phyloP scores from a whole-genome alignment of 2,329 filamentous ascomycete species.

The Aspergillus latus region DNA sequence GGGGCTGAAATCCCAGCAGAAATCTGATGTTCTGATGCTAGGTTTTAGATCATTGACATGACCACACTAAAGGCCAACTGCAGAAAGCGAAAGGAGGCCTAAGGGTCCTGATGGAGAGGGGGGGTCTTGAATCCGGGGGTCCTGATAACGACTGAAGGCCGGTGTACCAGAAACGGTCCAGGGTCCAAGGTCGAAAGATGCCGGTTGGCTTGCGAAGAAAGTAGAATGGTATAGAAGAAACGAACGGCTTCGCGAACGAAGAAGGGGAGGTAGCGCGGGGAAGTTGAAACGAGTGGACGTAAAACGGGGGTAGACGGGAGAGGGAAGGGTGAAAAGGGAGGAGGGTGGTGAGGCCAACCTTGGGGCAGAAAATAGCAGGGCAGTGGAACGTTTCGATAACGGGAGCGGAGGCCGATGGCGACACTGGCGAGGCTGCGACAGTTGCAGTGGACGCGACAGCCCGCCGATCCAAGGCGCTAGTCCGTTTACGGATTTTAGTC shows the following conservation, averaged over 20 bases:
- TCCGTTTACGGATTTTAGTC: neutral
- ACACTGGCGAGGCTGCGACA: neutral
- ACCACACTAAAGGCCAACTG: conserved; percentile 20
- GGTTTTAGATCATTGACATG: conserved; percentile 32
- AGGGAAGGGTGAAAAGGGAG: conserved; percentile 4
- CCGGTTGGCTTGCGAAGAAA: neutral
- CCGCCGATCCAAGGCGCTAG: conserved; percentile 16
- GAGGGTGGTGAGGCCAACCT: conserved; percentile 6
- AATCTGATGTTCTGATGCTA: conserved; percentile 9
- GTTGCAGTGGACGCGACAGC: conserved; percentile 21
- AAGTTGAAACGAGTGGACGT: conserved; percentile 17
- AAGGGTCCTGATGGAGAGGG: neutral
- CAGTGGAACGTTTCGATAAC: conserved; percentile 19
- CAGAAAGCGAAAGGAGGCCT: neutral
- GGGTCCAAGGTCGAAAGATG: neutral
- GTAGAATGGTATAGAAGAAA: conserved; percentile 1
- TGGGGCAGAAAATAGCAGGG: conserved; percentile 11
- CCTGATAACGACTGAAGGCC: conserved; percentile 8
- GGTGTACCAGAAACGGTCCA: neutral
- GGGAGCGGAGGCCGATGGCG: conserved; percentile 21
- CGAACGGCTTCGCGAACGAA: conserved; percentile 18
- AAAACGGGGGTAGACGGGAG: neutral
- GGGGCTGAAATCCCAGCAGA: conserved; percentile 26
- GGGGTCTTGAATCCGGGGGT: neutral
- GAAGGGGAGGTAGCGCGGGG: conserved; percentile 16